Base-by-base conservation (phyloP, 495 filamentous ascomycete genomes). In the Annulohypoxylon stygium region DNA sequence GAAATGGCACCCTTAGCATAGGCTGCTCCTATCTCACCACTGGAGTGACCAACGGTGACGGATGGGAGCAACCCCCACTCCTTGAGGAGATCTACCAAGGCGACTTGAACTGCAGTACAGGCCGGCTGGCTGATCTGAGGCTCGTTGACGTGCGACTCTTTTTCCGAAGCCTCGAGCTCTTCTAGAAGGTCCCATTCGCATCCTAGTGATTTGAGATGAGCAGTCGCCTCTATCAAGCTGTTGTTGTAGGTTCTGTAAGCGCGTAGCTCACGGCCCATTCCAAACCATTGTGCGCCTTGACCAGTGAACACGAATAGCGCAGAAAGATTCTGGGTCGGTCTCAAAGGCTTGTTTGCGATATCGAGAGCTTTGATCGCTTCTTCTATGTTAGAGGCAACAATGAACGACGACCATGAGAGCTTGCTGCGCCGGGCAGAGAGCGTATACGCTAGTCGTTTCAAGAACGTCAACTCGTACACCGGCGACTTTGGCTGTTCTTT, bases 41-140 rank as follows among this genome's bases (percentile, higher is more conserved):
- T 88, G 9, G 88, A 90, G 68, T 91, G 88, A 0, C 89, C 89
- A 6, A 88, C 80, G 0, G 88, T 86, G 25, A 82, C 75, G 12
- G 67, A 67, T 0, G 88, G 83, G 3, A 65, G 50, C 12, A 90
- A 80, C 20, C 81, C 81, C 81, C 84, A 87, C 37, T 79, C 80
- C 10, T 65, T 66, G 2, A 90, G 75, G 4, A 91, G 71, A 25
- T 88, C 84, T 0, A 89, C 87, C 7, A 91, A 69, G 4, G 83
- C 84, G 23, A 88, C 76, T 65, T 88, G 85, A 5, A 88, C 61
- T n/a, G 81, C 81, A 2, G 84, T 83, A 63, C 80, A 86, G 47
- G 81, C 65, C 11, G 82, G 75, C 62, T 85, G 83, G 7, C 79
- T 80, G 51, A 81, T 76, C 69, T 75, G 71, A n/a, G 78, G 74